Evolutionary conservation across 164 flowering plant genomes (phyloP), one percentile per base, ranked within the genome.

Genomic region (Annona cherimola): DNA sequence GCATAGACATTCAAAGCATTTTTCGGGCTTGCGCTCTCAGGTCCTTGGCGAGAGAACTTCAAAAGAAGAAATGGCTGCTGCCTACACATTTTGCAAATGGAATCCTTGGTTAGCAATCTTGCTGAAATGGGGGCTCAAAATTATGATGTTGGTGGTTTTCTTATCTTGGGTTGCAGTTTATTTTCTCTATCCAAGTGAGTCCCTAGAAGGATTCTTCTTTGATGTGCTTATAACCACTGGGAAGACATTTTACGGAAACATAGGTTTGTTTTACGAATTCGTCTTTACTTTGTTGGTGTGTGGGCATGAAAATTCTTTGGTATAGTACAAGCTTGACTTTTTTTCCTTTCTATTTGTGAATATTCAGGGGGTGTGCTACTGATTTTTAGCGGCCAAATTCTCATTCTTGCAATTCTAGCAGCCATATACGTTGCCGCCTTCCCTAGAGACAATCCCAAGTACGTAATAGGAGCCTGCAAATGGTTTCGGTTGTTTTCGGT

Each of bases 361-460:
- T 6, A 6, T 68, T 83, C 88, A 91, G 98, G 97, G 62, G 83
- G 87, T 67, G 18, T 82, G 2, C 85, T 91, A 75, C 66, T 90
- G 66, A 3, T 79, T 6, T 86, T 83, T 82, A 83, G 91, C 66
- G 94, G 79, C 66, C 98, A 97, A 3, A 20, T 91, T 79, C 79
- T 91, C 39, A 16, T 85, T 1, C 75, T 94, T 57, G 85, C 89
- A 26, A 67, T 89, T 77, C 83, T 91, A 44, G 78, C 86, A 40
- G 62, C 76, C 8, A 76, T 65, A 0, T 81, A 86, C 77, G 72
- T 88, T 14, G 45, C 75, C 70, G 72, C 83, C 44, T 83, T 85
- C 3, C 86, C 81, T 20, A 85, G 79, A 64, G 88, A 84, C 14
- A 61, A 80, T 16, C 57, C 9, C 14, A 50, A 50, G 57, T 50